Conservation (phyloP, 2,329 filamentous ascomycete genomes). For the Lasiodiplodia hormozganensis region DNA sequence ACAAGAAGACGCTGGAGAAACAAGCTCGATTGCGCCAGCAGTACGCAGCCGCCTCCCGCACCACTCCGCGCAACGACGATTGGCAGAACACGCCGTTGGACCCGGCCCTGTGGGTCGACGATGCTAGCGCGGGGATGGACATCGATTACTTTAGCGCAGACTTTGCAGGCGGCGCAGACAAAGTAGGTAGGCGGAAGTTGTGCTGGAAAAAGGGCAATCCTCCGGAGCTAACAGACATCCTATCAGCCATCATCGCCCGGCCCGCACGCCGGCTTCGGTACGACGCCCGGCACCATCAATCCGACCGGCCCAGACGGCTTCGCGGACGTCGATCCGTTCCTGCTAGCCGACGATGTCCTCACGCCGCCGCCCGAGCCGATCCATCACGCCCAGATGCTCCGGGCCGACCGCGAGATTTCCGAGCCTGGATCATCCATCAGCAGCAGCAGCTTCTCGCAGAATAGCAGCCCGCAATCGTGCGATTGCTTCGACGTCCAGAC, state of each 20-base stretch:
- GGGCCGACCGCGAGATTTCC: not conserved
- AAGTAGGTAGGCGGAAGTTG: not conserved
- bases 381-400: no score
- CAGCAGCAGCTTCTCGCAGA: not conserved
- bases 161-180: not conserved
- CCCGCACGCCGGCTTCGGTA: not conserved
- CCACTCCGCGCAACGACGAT: not conserved
- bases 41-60: not conserved
- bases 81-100: conserved; percentile 2
- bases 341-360: not conserved
- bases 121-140: not conserved
- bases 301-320: not conserved
- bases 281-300: not conserved
- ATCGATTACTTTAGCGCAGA: conserved; percentile 3
- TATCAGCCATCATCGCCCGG: not conserved
- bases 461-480: not conserved
- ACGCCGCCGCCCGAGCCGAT: not conserved
- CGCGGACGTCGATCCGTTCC: not conserved
- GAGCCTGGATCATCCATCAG: not conserved
- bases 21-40: conserved; percentile 8
- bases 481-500: conserved; percentile 6
- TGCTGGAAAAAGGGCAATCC: not conserved
- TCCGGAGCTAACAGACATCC: not conserved
- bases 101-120: not conserved
- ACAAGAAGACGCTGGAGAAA: conserved; percentile 27